These are phyloP conservation scores for Fusarium sulawesiense DNA, from an alignment of 2,329 filamentous ascomycete species.

Conservation along the genomic window DNA sequence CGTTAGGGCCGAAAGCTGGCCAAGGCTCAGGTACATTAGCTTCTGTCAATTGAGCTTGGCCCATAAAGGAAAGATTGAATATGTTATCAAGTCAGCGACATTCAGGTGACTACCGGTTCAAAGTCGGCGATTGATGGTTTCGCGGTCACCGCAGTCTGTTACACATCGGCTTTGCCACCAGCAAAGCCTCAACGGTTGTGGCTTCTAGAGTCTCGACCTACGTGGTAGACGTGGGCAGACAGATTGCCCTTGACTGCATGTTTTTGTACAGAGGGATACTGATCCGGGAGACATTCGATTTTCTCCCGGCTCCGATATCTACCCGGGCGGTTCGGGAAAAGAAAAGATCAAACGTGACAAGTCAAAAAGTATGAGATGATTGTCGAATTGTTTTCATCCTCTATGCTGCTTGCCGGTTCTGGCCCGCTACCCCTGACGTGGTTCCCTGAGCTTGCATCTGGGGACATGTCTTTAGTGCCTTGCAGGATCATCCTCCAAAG, in stretches of 20 bases:
- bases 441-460: slow-evolving; percentile 31
- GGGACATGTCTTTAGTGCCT: slow-evolving; percentile 33
- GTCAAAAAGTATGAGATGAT: not conserved
- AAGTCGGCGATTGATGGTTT: slow-evolving; percentile 7
- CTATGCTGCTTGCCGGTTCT: slow-evolving; percentile 19
- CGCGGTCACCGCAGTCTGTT: not conserved
- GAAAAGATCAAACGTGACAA: slow-evolving; percentile 24
- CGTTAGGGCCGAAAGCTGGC: slow-evolving; percentile 16
- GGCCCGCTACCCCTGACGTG: slow-evolving; percentile 41
- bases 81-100: not conserved
- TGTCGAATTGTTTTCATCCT: slow-evolving; percentile 20
- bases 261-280: slow-evolving; percentile 13
- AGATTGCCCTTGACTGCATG: not conserved
- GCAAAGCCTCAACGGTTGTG: slow-evolving; percentile 37
- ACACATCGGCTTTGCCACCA: slow-evolving; percentile 10
- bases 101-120: slow-evolving; percentile 20
- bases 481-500: slow-evolving; percentile 41
- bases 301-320: slow-evolving; percentile 31
- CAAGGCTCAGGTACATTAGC: slow-evolving; percentile 24
- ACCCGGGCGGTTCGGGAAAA: slow-evolving; percentile 11
- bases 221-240: not conserved
- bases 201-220: slow-evolving; percentile 29
- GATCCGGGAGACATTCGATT: slow-evolving; percentile 2
- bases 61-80: not conserved
- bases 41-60: slow-evolving; percentile 6